Base-by-base conservation (phyloP, 345 rosid genomes). In the Pelargonium nanum region DNA sequence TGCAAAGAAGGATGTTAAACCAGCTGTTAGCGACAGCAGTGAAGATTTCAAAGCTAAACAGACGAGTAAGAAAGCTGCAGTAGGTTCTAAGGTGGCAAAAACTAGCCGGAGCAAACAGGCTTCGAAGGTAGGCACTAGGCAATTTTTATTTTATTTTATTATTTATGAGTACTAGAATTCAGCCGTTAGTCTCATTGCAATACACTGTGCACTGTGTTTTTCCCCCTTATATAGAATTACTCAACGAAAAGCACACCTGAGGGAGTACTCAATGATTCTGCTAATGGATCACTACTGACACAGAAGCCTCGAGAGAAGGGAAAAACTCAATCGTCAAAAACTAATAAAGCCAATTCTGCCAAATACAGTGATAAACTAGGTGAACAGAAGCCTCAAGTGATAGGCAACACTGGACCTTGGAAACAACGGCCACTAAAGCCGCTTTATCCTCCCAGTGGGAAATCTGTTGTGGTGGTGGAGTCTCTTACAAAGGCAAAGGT, bases 401-500 rank as follows among this genome's bases (percentile, higher is more conserved):
- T 78, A 65, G 69, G 69, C 53, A 73, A 72, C 51, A 50, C 70
- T 61, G 72, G 73, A 53, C 70, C 75, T 66, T 70, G 55, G 21
- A 72, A 68, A 67, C 77, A 72, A 74, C 78, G 74, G 67, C 65
- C 64, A 1, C 61, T 68, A 30, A 85, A 72, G 75, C 88, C 63
- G 57, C 75, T 93, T 45, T 93, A 85, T 76, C 99, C 99, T 40
- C 81, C 96, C 19, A 74, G 70, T 25, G 92, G 88, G 57, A 89
- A 88, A 76, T 84, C 96, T 70, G 95, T 87, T 69, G 70, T 93
- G 64, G 96, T 93, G 55, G 99, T 93, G 57, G 99, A 93, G 79
- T 93, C 99, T 68, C 64, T 72, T 57, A 81, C 97, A 58, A 89
- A 93, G 79, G 97, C 97, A 22, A 93, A 80, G 83, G 81, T 86